Evolutionary conservation across 352 stramenopile genomes (phyloP).

Genomic region (Phytophthora fragariaefolia): DNA sequence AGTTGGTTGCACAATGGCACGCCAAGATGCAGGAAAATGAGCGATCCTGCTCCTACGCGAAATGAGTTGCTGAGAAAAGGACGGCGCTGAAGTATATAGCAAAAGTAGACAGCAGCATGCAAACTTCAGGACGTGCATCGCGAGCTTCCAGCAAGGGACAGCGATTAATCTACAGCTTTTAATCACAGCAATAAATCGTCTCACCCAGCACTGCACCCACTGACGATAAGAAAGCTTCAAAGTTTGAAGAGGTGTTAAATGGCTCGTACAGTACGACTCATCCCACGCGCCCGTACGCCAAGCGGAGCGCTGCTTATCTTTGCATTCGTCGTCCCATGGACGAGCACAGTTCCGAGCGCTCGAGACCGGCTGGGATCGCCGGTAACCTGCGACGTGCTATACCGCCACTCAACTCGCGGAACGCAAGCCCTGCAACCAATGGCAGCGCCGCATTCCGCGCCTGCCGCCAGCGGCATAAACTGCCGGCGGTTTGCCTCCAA

Average conservation of each 20-base stretch:
- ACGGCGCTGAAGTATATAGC: background rate
- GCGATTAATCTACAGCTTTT: too few species aligned
- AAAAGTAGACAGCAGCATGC: too few species aligned
- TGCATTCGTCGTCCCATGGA: constrained; percentile 19
- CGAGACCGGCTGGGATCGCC: too few species aligned
- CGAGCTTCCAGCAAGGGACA: background rate
- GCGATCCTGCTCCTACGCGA: background rate
- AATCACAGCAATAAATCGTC: too few species aligned
- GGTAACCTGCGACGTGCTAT: constrained; percentile 36
- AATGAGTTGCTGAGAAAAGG: background rate
- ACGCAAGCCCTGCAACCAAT: constrained; percentile 29
- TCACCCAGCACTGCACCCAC: too few species aligned
- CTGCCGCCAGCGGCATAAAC: constrained; percentile 36
- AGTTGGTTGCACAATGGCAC: constrained; percentile 31
- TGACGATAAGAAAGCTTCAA: too few species aligned
- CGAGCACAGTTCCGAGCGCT: too few species aligned
- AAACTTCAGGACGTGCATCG: background rate
- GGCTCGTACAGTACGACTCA: background rate
- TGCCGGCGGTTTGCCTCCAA: background rate
- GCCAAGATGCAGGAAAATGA: constrained; percentile 18
- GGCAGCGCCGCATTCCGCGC: background rate
- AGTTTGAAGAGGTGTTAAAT: constrained; percentile 20
- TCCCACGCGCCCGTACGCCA: constrained; percentile 12
- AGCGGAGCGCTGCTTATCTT: constrained; percentile 32
- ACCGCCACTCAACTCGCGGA: constrained; percentile 13